Evolutionary conservation across 768 basidiomycete species (phyloP).

Genomic region (Amylocystis lapponica): DNA sequence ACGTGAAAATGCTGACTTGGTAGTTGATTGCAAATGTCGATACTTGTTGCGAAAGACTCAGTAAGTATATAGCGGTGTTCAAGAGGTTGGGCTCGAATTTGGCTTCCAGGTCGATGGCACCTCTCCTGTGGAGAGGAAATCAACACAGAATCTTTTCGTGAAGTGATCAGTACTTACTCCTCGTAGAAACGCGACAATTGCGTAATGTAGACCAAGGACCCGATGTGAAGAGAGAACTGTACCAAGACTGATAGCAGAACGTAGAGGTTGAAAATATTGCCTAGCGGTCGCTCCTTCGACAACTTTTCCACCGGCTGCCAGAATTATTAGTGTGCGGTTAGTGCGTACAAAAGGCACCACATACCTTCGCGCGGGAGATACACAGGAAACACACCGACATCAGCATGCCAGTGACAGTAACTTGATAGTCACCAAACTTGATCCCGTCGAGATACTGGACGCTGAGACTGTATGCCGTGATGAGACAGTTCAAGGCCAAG

Average conservation of each 20-base stretch:
- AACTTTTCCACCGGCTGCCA: conserved; percentile 91
- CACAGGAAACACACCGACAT: conserved; percentile 99
- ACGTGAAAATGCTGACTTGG: conserved; percentile 69
- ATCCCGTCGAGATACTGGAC: conserved; percentile 98
- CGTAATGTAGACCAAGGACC: conserved; percentile 88
- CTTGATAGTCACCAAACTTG: conserved; percentile 99
- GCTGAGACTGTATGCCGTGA: conserved; percentile 96
- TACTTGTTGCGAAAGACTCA: conserved; percentile 95
- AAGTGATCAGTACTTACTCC: conserved; percentile 46
- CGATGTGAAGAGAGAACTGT: conserved; percentile 94
- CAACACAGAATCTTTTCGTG: background rate
- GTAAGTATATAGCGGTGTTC: conserved; percentile 94
- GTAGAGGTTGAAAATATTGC: conserved; percentile 96
- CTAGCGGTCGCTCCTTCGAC: conserved; percentile 86
- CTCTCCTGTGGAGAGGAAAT: conserved; percentile 39
- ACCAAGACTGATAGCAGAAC: conserved; percentile 86
- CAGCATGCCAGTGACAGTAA: conserved; percentile 92
- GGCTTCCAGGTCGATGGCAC: conserved; percentile 86
- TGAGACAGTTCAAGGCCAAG: conserved; percentile 92
- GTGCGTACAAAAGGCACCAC: conserved; percentile 95
- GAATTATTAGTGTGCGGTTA: conserved; percentile 85
- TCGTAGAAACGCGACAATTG: conserved; percentile 73
- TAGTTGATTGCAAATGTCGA: conserved; percentile 99
- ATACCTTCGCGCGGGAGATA: conserved; percentile 93
- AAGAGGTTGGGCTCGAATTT: conserved; percentile 93